Evolutionary conservation across 2,329 filamentous ascomycete species (phyloP).

Genomic region (Cladosporium cucumerinum): DNA sequence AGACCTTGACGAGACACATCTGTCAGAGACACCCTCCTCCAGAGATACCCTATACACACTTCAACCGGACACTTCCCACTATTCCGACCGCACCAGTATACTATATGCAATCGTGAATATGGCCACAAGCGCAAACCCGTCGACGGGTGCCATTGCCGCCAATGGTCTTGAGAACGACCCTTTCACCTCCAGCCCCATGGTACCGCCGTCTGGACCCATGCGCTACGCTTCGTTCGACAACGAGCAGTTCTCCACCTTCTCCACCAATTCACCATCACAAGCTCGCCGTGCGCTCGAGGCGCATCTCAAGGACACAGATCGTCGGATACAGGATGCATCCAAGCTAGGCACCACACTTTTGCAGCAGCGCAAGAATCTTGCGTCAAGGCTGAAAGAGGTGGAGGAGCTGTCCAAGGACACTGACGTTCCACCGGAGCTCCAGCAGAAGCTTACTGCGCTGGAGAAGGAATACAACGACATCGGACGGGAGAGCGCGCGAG

Average conservation of each 20-base stretch:
- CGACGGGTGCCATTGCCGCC: constrained; percentile 40
- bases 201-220: constrained; percentile 46
- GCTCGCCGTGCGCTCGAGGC: constrained; percentile 86
- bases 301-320: constrained; percentile 87
- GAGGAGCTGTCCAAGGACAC: constrained; percentile 62
- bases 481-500: constrained; percentile 81
- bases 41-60: neutral
- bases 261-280: constrained; percentile 75
- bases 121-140: constrained; percentile 42
- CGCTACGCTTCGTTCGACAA: constrained; percentile 82
- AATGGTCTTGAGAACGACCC: constrained; percentile 40
- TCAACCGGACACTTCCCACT: neutral
- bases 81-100: neutral
- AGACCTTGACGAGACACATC: neutral
- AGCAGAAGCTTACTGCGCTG: constrained; percentile 76
- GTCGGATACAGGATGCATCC: constrained; percentile 85
- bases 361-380: constrained; percentile 79
- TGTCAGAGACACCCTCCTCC: neutral
- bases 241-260: constrained; percentile 69
- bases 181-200: constrained; percentile 38
- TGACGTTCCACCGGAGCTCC: constrained; percentile 78
- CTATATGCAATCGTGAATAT: constrained; percentile 28
- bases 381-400: constrained; percentile 78
- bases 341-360: constrained; percentile 84
- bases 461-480: constrained; percentile 96